Base-by-base conservation (phyloP, 768 basidiomycete species). In the Gyrodon lividus region DNA sequence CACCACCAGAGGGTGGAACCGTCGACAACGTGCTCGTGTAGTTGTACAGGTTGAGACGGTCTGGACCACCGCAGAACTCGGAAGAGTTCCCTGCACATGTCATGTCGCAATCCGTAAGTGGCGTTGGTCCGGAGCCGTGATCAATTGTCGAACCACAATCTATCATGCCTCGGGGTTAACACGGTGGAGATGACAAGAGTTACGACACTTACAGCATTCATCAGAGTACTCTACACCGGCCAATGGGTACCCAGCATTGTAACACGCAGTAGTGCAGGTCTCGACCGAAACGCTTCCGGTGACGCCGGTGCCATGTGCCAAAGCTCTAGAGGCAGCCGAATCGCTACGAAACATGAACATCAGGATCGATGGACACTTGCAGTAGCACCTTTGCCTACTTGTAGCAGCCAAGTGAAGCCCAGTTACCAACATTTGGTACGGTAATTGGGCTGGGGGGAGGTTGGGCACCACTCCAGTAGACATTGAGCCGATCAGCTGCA, bases 331-430 rank as follows among this genome's bases (percentile, higher is more conserved):
- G 19, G 58, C 59, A n/a, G 58, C 38, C 19, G 65, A 64, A 50
- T 77, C 75, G 38, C 72, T 75, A 52, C 17, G 19, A 31, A 16
- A 14, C 17, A 24, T n/a, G 9, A n/a, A 23, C 8, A 50, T 37
- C 48, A 49, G 23, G 12, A 40, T 34, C 24, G 1, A 30, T 2
- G 8, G 8, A 30, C n/a, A 8, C 5, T 3, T 23, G 38, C 22
- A 5, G 22, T 60, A 6, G 13, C 22, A 26, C 17, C 5, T 6
- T 3, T n/a, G 8, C 74, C 52, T 59, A 86, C 87, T 72, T 84
- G 70, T 79, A 89, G 64, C 89, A 91, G n/a, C 89, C 89, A 26
- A 89, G 75, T 0, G 81, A 84, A 6, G 70, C 63, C 87, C 88
- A 90, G 24, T 77, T 71, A 4, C 85, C 87, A 26, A 84, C 76